Evolutionary conservation across 108 stramenopile genomes (phyloP), one percentile per base, ranked within the genome.

Genomic region (Aurantiochytrium sp.): DNA sequence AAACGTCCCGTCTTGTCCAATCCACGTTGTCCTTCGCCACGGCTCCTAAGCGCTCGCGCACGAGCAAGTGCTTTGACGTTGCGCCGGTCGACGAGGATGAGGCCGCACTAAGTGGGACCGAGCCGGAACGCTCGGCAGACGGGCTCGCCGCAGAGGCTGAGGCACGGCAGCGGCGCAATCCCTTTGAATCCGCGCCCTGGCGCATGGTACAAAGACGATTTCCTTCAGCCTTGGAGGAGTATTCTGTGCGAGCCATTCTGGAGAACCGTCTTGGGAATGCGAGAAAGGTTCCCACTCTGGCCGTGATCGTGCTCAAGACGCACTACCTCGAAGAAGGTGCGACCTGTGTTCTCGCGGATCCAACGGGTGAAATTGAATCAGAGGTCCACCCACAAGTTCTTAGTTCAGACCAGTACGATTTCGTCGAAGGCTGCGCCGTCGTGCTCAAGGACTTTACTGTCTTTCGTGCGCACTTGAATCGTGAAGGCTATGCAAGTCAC

Each of bases 381-480:
- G 76, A 83, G n/a, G 76, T 83, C 0, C 76, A 83, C 23, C 51
- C 76, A 12, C 14, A 47, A 35, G 76, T 83, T 12, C 76, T 83
- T 45, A 53, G 49, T 12, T 53, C 45, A 12, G 51, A 83, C 19
- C 43, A 47, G 51, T 53, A 53, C 25, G 76, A 83, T 23, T 83
- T 83, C 49, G 19, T 28, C 25, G 76, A 83, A 35, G 76, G 76
- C 45, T 21, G 23, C n/a, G 76, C 76, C 28, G 51, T 83, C 3
- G 51, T 83, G 6, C n/a, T 83, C 12, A 83, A 83, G 23, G 76
- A 83, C 49, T 83, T 83, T 83, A 83, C 76, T 23, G 76, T 83
- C n/a, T 83, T 83, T 23, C 76, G 76, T 4, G 45, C 76, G n/a
- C 76, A 83, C 51, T 12, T 83, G 43, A 83, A 83, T 35, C 76